Evolutionary conservation across 2,329 filamentous ascomycete genomes (phyloP).

Genomic region (Trichoderma sp.): DNA sequence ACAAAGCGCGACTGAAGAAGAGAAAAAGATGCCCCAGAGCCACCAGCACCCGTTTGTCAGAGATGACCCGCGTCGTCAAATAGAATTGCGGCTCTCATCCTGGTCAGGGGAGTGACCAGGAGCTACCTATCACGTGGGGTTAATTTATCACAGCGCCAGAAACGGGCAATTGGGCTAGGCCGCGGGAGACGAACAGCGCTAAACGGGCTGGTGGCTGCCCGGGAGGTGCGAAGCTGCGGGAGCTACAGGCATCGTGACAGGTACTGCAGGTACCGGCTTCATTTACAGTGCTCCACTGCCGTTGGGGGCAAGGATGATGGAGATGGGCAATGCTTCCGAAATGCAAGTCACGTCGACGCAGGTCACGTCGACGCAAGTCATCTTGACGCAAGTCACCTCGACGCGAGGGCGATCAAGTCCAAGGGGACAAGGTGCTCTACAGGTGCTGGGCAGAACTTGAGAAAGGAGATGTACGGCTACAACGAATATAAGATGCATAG

Average conservation of each 20-base stretch:
- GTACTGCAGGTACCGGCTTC: neutral
- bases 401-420: neutral
- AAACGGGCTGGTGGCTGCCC: neutral
- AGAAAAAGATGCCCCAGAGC: neutral
- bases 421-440: neutral
- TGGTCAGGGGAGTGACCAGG: conserved; percentile 25
- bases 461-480: neutral
- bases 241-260: neutral
- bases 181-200: conserved; percentile 15
- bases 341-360: neutral
- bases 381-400: neutral
- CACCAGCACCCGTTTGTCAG: neutral
- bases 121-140: conserved; percentile 23
- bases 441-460: neutral
- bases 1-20: neutral
- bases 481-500: too few species aligned
- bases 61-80: conserved; percentile 4
- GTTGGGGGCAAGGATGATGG: neutral
- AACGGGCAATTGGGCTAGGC: neutral
- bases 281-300: neutral
- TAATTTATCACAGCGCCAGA: conserved; percentile 16
- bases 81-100: conserved; percentile 17
- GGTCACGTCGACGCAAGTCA: too few species aligned
- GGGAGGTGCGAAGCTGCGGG: neutral
- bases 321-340: neutral